Base-by-base conservation (phyloP, 768 basidiomycete species). In the Amanita phalloides region DNA sequence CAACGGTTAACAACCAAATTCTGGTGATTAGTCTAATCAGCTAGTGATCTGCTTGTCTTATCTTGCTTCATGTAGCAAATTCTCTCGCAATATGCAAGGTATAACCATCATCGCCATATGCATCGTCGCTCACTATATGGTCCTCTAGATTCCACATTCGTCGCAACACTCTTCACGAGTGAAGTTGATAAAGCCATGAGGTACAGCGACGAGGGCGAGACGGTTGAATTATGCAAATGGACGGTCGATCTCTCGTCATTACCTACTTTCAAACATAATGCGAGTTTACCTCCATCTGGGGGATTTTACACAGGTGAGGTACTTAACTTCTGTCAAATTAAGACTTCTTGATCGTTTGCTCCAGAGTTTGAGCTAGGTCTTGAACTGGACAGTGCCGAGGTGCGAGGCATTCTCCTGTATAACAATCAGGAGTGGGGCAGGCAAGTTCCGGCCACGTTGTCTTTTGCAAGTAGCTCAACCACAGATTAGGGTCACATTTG, bases 141-240 rank as follows among this genome's bases (percentile, higher is more conserved):
- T 32, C 36, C 20, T 42, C 20, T 61, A 86, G 89, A 92, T 66
- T 81, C 82, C 26, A 68, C 79, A 42, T 92, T 91, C 58, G 81
- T 88, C 48, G 89, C 89, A n/a, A 81, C 85, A 47, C 67, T 92
- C 53, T 91, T 80, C 64, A 87, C 86, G 7, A 84, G 83, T 39
- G 85, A 88, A 53, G 68, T 71, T n/a, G 84, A 86, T 58, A 78
- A 72, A 59, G 71, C 82, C 42, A 83, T 87, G 84, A 73, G 89
- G 56, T 92, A 91, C 59, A 87, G 82, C 1, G 90, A 92, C 62
- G 90, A 92, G 70, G 86, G 86, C 26, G 86, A 86, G 60, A 82
- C 78, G 3, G 68, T 62, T 54, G 86, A 89, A 62, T 66, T 89
- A 44, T 89, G 86, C 70, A 84, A 86, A 67, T 92, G 90, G 90